Percentiles rank a stretch among this genome's conserved stretches.
phyloP scores from a whole-genome alignment of 345 rosid species.

The Hibiscus syriacus region DNA sequence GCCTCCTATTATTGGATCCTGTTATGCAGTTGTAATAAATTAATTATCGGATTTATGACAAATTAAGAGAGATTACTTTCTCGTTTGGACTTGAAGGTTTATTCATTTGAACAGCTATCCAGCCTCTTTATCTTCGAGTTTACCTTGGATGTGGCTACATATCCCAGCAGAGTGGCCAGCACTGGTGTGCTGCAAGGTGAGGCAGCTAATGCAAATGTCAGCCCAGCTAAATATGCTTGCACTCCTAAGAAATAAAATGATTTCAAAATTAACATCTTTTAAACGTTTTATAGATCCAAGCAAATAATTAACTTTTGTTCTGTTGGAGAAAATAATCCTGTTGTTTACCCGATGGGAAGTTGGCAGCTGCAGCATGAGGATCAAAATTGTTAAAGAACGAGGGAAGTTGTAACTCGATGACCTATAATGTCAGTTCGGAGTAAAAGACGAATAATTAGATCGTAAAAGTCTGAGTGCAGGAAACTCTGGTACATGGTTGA shows the following conservation, averaged over 20 bases:
- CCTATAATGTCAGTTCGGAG: slow-evolving; percentile 29
- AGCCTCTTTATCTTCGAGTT: not conserved
- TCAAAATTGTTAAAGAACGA: slow-evolving; percentile 86
- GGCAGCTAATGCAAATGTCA: slow-evolving; percentile 94
- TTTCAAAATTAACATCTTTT: not conserved
- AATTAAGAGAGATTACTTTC: not conserved
- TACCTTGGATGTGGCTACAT: slow-evolving; percentile 91
- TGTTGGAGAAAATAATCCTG: not conserved
- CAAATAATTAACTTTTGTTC: not conserved
- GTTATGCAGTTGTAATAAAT: slow-evolving; percentile 13
- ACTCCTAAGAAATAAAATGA: slow-evolving; percentile 45
- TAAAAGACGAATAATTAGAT: slow-evolving; percentile 8
- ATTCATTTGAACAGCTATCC: too few relatives aligned
- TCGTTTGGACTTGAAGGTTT: too few relatives aligned
- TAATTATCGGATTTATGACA: not conserved
- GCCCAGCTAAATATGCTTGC: slow-evolving; percentile 95
- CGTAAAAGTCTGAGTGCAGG: not conserved
- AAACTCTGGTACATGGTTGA: not conserved
- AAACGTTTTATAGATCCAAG: slow-evolving; percentile 7
- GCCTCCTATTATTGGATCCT: slow-evolving; percentile 95
- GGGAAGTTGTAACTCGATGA: slow-evolving; percentile 76
- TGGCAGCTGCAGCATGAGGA: slow-evolving; percentile 86
- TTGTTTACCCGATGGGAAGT: slow-evolving; percentile 72
- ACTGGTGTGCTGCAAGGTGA: slow-evolving; percentile 98
- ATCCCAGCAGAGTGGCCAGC: slow-evolving; percentile 79